Conservation (phyloP, 495 filamentous ascomycete species). For the Penicillium manginii region DNA sequence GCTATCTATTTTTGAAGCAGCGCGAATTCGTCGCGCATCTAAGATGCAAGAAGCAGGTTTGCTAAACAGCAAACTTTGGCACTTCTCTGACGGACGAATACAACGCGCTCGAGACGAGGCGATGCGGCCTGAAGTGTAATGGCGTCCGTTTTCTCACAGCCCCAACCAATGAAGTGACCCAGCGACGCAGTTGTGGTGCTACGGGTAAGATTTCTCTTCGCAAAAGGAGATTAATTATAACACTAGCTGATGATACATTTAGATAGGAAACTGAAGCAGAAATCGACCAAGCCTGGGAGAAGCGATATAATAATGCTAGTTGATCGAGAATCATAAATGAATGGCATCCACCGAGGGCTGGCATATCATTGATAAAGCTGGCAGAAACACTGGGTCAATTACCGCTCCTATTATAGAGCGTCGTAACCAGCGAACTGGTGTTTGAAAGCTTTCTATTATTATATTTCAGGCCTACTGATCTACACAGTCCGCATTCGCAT, state of each 20-base stretch:
- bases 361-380: no score
- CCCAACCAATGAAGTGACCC: conserved; percentile 52
- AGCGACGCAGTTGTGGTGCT: conserved; percentile 44
- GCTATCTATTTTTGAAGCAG: conserved; percentile 27
- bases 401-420: no score
- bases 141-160: conserved; percentile 28
- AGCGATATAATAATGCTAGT: background rate
- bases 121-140: conserved; percentile 33
- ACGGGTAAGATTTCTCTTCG: conserved; percentile 22
- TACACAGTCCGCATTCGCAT: no score
- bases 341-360: no score
- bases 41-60: conserved; percentile 35
- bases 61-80: conserved; percentile 42
- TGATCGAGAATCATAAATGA: background rate
- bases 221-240: background rate
- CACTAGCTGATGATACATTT: background rate
- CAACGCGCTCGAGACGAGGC: conserved; percentile 42
- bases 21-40: conserved; percentile 24
- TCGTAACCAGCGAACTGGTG: no score
- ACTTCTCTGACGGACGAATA: conserved; percentile 46
- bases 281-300: conserved; percentile 25
- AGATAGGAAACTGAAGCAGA: conserved; percentile 42
- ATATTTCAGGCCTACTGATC: no score
- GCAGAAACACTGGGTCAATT: no score
- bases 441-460: no score